phyloP scores from a whole-genome alignment of 176 grass and related monocot genomes.

The Rhipidocladum racemiflorum region DNA sequence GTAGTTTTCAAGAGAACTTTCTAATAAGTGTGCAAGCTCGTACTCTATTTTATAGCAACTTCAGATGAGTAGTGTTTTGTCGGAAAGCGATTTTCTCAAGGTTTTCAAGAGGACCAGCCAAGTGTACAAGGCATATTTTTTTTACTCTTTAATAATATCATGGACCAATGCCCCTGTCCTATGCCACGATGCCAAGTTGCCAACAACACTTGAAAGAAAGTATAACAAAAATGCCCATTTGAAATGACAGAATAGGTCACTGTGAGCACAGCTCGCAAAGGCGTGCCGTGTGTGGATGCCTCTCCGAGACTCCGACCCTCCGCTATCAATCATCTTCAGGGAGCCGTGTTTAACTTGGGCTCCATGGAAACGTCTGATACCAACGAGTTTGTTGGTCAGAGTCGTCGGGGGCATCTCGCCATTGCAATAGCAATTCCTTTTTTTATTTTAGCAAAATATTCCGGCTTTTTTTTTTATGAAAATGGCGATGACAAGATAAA shows the following conservation, averaged over 20 bases:
- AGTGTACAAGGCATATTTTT: neutral
- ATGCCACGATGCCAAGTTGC: neutral
- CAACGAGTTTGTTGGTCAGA: neutral
- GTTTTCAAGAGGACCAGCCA: neutral
- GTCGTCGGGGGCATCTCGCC: neutral
- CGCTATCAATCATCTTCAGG: neutral
- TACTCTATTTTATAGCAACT: neutral
- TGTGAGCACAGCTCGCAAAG: constrained; percentile 16
- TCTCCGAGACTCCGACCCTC: neutral
- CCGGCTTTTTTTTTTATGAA: neutral
- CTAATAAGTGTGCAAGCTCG: neutral
- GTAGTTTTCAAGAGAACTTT: neutral
- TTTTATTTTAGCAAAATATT: neutral
- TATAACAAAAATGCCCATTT: neutral
- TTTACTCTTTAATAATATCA: neutral
- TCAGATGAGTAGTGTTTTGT: neutral
- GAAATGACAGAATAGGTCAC: neutral
- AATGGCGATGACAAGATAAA: neutral
- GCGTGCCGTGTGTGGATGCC: neutral
- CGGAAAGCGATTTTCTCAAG: neutral
- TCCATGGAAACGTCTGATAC: neutral
- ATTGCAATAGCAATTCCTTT: neutral
- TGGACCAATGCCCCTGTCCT: neutral
- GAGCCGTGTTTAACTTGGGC: constrained; percentile 1
- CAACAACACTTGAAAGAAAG: neutral